phyloP scores from a whole-genome alignment of 2,329 filamentous ascomycete species.

The Blastomyces percursus region DNA sequence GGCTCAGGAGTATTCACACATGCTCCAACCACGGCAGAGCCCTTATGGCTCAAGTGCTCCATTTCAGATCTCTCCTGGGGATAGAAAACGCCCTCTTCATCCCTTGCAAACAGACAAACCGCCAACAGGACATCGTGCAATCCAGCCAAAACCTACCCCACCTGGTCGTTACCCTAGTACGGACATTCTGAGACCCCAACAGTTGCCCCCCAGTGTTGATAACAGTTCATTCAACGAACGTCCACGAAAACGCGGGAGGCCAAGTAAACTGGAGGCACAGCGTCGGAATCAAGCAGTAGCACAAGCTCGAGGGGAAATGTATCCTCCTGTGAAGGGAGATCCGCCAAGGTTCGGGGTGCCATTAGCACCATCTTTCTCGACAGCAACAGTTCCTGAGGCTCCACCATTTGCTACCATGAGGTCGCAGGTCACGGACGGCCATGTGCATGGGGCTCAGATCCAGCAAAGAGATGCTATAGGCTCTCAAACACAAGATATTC shows the following conservation, averaged over 20 bases:
- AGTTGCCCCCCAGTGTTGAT: slow-evolving; percentile 28
- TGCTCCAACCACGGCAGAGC: slow-evolving; percentile 15
- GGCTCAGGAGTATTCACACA: slow-evolving; percentile 21
- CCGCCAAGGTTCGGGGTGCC: slow-evolving; percentile 4
- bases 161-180: slow-evolving; percentile 24
- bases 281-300: slow-evolving; percentile 27
- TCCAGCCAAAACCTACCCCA: slow-evolving; percentile 31
- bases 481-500: slow-evolving; percentile 12
- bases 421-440: not conserved
- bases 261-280: slow-evolving; percentile 33
- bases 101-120: slow-evolving; percentile 22
- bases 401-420: not conserved
- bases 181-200: slow-evolving; percentile 25
- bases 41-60: slow-evolving; percentile 12
- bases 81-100: slow-evolving; percentile 20
- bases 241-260: slow-evolving; percentile 34
- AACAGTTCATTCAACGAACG: slow-evolving; percentile 20
- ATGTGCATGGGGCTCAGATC: not conserved
- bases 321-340: slow-evolving; percentile 22
- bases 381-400: not conserved
- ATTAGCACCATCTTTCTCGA: not conserved
- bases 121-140: slow-evolving; percentile 24
- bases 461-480: slow-evolving; percentile 6
- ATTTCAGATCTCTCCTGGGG: slow-evolving; percentile 12
- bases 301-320: slow-evolving; percentile 30